Evolutionary conservation across 208 protist genomes (phyloP).

Genomic region (Strigomonas culicis): DNA sequence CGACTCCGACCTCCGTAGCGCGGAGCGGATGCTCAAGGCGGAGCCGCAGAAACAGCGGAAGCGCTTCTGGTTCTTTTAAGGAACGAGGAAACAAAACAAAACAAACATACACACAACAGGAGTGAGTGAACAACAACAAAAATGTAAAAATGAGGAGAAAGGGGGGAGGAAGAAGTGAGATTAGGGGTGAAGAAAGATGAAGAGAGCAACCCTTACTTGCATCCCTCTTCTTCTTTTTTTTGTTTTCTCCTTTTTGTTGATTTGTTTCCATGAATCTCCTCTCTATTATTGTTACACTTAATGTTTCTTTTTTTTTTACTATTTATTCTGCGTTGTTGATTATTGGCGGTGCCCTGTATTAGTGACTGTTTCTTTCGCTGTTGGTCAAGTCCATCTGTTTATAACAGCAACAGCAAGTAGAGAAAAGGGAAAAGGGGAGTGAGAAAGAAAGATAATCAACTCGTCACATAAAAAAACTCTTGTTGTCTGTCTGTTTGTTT

Average conservation of each 20-base stretch:
- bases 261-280: neutral
- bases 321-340: neutral
- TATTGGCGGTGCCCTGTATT: neutral
- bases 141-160: slow-evolving; percentile 15
- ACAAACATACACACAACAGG: neutral
- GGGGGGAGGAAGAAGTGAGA: neutral
- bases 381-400: too few relatives aligned
- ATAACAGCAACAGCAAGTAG: too few relatives aligned
- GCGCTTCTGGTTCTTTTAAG: slow-evolving; percentile 22
- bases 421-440: neutral
- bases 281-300: slow-evolving; percentile 2
- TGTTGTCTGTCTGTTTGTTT: neutral
- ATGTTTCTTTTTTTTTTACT: slow-evolving; percentile 11
- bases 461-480: neutral
- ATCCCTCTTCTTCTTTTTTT: slow-evolving; percentile 4
- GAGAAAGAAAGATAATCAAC: neutral
- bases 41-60: neutral
- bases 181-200: neutral
- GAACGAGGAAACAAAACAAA: neutral
- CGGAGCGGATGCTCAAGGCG: neutral
- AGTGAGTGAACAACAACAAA: too few relatives aligned
- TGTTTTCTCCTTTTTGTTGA: neutral
- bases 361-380: too few relatives aligned
- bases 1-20: slow-evolving; percentile 26
- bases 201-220: neutral